These are phyloP conservation scores for Astraeus odoratus DNA, from an alignment of 768 basidiomycete species.

Conservation along the genomic window DNA sequence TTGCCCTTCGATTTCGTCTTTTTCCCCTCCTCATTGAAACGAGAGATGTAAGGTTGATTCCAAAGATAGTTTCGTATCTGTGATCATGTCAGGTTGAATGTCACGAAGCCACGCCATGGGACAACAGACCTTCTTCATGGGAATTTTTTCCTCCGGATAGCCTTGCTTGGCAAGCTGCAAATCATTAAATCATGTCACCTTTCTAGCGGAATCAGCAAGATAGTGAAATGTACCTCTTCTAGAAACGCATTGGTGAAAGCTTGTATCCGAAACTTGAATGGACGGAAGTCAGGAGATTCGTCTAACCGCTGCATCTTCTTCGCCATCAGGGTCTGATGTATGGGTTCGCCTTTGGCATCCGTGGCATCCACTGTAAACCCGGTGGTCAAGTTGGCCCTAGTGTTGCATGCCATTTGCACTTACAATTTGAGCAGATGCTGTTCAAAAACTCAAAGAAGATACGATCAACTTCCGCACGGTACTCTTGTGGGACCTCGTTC, in stretches of 20 bases:
- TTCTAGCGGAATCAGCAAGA: background rate
- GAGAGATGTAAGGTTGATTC: constrained; percentile 88
- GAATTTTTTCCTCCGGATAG: constrained; percentile 89
- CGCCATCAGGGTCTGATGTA: constrained; percentile 97
- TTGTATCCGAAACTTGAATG: constrained; percentile 98
- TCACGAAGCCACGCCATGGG: constrained; percentile 5
- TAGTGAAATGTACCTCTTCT: constrained; percentile 59
- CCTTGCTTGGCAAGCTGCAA: constrained; percentile 73
- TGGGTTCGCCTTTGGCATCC: constrained; percentile 92
- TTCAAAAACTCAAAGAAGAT: constrained; percentile 90
- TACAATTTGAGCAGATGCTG: constrained; percentile 83
- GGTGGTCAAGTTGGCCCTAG: constrained; percentile 10
- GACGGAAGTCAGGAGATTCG: constrained; percentile 93
- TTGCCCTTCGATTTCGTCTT: constrained; percentile 99
- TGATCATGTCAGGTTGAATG: constrained; percentile 18
- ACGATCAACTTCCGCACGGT: constrained; percentile 74
- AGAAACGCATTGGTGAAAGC: constrained; percentile 95
- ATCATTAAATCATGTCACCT: constrained; percentile 4
- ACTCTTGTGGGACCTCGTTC: constrained; percentile 74
- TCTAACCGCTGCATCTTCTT: constrained; percentile 98
- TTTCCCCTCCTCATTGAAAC: constrained; percentile 98
- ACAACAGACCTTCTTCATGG: constrained; percentile 82
- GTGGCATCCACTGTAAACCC: constrained; percentile 72
- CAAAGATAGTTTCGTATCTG: constrained; percentile 93
- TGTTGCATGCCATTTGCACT: constrained; percentile 27